These are phyloP conservation scores for Pichia californica DNA, from an alignment of 805 yeast genomes.

Conservation along the genomic window DNA sequence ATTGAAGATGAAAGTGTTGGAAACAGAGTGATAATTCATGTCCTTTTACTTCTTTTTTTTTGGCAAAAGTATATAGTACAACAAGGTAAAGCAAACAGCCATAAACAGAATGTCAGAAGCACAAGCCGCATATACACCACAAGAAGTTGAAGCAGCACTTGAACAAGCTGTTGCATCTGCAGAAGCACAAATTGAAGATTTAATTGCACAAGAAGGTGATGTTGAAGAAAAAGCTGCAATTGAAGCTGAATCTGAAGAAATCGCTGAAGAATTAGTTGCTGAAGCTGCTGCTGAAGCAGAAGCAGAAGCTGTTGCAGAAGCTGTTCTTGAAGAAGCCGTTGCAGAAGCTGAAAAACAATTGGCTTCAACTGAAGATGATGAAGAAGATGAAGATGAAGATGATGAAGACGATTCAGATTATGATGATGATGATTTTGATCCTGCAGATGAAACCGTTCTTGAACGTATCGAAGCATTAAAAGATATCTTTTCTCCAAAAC, in stretches of 20 bases:
- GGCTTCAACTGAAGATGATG: slow-evolving; percentile 20
- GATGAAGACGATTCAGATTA: slow-evolving; percentile 45
- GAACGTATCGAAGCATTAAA: slow-evolving; percentile 90
- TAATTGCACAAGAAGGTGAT: slow-evolving; percentile 13
- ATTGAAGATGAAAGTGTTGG: no score
- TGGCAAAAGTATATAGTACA: no score
- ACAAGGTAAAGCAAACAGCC: no score
- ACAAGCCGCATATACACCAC: slow-evolving; percentile 30
- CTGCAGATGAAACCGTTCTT: slow-evolving; percentile 64
- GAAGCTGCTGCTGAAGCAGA: slow-evolving; percentile 10
- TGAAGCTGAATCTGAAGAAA: neutral
- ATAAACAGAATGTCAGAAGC: slow-evolving; percentile 44
- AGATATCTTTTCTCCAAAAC: slow-evolving; percentile 86
- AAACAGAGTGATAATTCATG: no score
- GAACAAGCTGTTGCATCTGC: slow-evolving; percentile 9
- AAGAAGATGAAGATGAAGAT: slow-evolving; percentile 31
- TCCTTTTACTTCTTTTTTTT: no score
- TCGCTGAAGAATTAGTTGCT: slow-evolving; percentile 4
- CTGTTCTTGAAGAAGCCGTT: slow-evolving; percentile 30
- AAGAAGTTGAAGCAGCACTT: slow-evolving; percentile 10
- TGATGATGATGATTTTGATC: slow-evolving; percentile 69
- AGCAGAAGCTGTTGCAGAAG: slow-evolving; percentile 13
- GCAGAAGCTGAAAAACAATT: slow-evolving; percentile 29
- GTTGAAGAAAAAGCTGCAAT: neutral
- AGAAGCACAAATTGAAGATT: slow-evolving; percentile 8